Evolutionary conservation across 2,329 filamentous ascomycete genomes (phyloP).

Genomic region (Venturia aucupariae): DNA sequence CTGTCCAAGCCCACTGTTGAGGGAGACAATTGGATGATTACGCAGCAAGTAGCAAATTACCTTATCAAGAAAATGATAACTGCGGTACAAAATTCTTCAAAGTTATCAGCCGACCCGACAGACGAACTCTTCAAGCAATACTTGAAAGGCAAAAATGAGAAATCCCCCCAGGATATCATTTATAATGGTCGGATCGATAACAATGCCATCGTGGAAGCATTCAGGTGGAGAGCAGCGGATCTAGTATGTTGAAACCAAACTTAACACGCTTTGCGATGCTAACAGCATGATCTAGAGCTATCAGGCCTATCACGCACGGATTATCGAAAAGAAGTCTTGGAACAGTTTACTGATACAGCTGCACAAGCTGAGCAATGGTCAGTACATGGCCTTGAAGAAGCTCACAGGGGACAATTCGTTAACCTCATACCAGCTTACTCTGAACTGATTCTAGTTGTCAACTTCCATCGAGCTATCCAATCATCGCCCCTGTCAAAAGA

Average conservation of each 20-base stretch:
- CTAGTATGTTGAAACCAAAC: conserved; percentile 20
- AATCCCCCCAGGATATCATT: conserved; percentile 22
- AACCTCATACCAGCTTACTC: conserved; percentile 31
- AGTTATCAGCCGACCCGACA: conserved; percentile 28
- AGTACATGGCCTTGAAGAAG: background rate
- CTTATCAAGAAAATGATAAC: conserved; percentile 44
- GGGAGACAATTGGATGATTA: conserved; percentile 51
- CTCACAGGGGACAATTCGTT: background rate
- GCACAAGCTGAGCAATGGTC: conserved; percentile 29
- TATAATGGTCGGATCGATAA: conserved; percentile 28
- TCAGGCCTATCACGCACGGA: conserved; percentile 33
- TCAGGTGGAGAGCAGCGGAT: conserved; percentile 36
- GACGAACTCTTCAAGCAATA: conserved; percentile 34
- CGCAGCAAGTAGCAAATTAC: conserved; percentile 42
- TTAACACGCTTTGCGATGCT: background rate
- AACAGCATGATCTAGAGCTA: conserved; percentile 3
- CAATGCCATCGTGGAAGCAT: conserved; percentile 34
- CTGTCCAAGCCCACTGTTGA: conserved; percentile 47
- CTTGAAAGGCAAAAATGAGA: conserved; percentile 25
- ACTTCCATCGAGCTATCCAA: conserved; percentile 35
- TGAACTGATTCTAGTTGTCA: conserved; percentile 39
- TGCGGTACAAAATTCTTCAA: conserved; percentile 28
- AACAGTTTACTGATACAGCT: conserved; percentile 37
- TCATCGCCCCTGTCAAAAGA: conserved; percentile 21
- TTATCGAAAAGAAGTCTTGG: conserved; percentile 39